Evolutionary conservation across 139 green algal species (phyloP).

Genomic region (Chlorella sp.): DNA sequence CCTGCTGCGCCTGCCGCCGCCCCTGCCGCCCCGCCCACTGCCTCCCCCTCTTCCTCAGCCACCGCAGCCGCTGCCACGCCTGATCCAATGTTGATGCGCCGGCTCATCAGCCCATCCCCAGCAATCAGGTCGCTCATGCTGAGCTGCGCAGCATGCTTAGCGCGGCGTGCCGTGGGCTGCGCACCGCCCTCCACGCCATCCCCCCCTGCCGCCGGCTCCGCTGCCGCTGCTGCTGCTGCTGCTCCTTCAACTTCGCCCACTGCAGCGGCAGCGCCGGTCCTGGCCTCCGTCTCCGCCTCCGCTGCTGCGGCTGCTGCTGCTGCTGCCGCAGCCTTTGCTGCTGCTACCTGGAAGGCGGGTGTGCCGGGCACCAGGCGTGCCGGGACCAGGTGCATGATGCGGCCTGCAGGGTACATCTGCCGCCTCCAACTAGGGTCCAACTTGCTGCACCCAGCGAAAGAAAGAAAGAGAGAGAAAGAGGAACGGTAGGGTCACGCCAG

Average conservation of each 20-base stretch:
- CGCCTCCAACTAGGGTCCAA: constrained; percentile 43
- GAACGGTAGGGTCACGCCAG: not conserved
- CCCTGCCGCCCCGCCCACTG: not conserved
- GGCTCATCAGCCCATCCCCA: not conserved
- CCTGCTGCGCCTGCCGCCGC: not conserved
- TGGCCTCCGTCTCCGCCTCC: not conserved
- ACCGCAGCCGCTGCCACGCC: not conserved
- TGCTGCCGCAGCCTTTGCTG: not conserved
- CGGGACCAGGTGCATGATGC: constrained; percentile 87
- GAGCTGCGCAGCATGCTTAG: constrained; percentile 18
- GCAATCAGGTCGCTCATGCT: constrained; percentile 30
- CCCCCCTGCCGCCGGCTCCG: not conserved
- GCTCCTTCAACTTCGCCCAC: not conserved
- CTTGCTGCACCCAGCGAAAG: not conserved
- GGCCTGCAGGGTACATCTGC: constrained; percentile 79
- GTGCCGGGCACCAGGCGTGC: constrained; percentile 38
- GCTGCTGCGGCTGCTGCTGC: not conserved
- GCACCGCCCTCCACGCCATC: not conserved
- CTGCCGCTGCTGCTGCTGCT: constrained; percentile 17
- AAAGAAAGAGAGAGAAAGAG: not conserved
- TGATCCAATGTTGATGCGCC: too few relatives aligned
- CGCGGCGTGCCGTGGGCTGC: not conserved
- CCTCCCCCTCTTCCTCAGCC: not conserved
- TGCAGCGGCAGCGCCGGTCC: too few relatives aligned
- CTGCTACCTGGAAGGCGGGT: not conserved